Conservation (phyloP, 352 stramenopile genomes). For the Phytopythium sindhum region DNA sequence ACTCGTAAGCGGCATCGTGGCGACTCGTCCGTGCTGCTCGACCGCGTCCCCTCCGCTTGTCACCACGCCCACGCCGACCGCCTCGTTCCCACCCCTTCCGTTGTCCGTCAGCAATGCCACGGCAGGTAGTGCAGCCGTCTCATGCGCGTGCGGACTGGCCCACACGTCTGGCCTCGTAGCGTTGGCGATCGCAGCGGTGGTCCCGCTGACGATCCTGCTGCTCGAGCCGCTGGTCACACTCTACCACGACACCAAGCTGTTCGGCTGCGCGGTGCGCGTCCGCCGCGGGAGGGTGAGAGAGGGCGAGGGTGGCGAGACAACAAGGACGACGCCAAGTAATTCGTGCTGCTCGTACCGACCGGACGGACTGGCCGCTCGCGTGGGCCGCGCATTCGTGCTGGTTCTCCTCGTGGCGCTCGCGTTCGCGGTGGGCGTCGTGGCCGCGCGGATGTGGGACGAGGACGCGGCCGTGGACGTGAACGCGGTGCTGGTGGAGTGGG, state of each 20-base stretch:
- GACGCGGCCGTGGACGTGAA: conserved; percentile 11
- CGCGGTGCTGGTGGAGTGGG: conserved; percentile 44
- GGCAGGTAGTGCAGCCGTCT: conserved; percentile 40
- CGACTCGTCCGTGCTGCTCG: neutral
- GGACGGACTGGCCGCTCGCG: conserved; percentile 1
- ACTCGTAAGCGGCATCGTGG: conserved; percentile 1
- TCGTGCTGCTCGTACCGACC: neutral
- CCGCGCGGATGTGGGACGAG: conserved; percentile 19
- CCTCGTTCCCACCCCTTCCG: neutral
- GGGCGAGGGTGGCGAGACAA: too few relatives aligned
- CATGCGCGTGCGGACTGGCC: conserved; percentile 44
- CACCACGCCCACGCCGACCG: neutral
- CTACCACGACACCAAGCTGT: conserved; percentile 51
- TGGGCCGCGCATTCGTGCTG: conserved; percentile 31
- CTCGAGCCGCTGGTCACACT: conserved; percentile 57
- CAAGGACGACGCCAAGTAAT: too few relatives aligned
- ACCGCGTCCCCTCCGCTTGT: neutral
- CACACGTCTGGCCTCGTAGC: conserved; percentile 40
- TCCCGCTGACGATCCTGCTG: conserved; percentile 38
- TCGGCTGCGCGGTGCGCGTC: conserved; percentile 11
- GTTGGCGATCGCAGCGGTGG: conserved; percentile 30
- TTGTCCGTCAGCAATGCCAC: conserved; percentile 9
- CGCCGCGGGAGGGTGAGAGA: neutral
- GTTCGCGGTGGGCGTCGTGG: conserved; percentile 33
- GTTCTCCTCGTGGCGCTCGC: conserved; percentile 26